Base-by-base conservation (phyloP, 345 rosid genomes). In the Bruguiera parviflora region DNA sequence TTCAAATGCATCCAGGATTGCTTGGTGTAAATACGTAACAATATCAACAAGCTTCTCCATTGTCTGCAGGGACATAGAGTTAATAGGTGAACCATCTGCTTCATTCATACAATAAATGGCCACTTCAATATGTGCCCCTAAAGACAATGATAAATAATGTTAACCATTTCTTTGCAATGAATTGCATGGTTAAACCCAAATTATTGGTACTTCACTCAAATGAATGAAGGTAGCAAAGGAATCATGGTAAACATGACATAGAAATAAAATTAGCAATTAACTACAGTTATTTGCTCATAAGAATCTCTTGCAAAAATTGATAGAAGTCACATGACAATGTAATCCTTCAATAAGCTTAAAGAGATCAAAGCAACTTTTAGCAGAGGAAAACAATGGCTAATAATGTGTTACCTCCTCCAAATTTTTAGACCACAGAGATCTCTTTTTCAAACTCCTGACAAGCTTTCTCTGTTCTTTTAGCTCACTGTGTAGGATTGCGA, bases 391-490 rank as follows among this genome's bases (percentile, higher is more conserved):
- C 5, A 22, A 47, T 8, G 53, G 52, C 28, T 64, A 64, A 43
- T 24, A 67, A 24, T 29, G 39, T 29, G 25, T 61, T 83, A 82
- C 99, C 96, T 95, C 96, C 77, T 85, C 96, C 73, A 86, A 78
- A 77, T 68, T 87, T 73, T 77, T 85, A 18, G 96, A 88, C 99
- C 99, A 95, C 27, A 92, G 92, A 16, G 99, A 92, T 79, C 84
- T 95, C 89, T 84, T 90, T 78, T 82, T 76, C 82, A 92, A 88
- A 82, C 81, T 83, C 77, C 72, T 81, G 49, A 90, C 97, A 55
- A 81, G 74, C 81, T 90, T 92, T 73, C 68, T 84, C 78, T 89
- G 96, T 67, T 82, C 80, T 81, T 85, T 90, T 32, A 95, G 80
- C 80, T 92, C 96, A 75, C 75, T 77, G 11, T 78, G 94, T 73